phyloP scores from a whole-genome alignment of 805 yeast genomes.

The Candida ovalis region DNA sequence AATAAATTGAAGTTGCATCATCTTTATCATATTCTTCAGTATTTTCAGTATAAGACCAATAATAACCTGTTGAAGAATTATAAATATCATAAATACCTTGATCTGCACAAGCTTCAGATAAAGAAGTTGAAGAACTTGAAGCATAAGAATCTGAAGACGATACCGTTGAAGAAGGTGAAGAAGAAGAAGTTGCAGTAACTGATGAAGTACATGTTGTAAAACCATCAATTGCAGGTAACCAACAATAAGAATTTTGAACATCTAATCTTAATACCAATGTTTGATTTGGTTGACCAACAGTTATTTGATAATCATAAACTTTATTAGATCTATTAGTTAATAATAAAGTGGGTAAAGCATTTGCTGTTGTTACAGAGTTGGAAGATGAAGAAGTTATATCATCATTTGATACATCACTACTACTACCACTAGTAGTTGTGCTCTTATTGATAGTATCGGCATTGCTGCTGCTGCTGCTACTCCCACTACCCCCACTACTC shows the following conservation, averaged over 20 bases:
- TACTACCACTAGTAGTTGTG: too few relatives aligned
- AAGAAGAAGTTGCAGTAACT: not conserved
- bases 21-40: not conserved
- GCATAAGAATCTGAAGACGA: constrained; percentile 2
- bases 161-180: not conserved
- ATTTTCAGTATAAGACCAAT: constrained; percentile 4
- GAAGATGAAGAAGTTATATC: not conserved
- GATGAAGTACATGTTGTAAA: constrained; percentile 20
- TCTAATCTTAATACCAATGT: constrained; percentile 27
- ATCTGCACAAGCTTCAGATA: constrained; percentile 18
- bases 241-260: constrained; percentile 24
- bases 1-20: constrained; percentile 13
- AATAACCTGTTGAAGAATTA: constrained; percentile 18
- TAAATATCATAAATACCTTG: constrained; percentile 23
- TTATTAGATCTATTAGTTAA: constrained; percentile 9
- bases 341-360: constrained; percentile 17
- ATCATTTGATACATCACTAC: too few relatives aligned
- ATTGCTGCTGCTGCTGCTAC: too few relatives aligned
- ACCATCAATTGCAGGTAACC: constrained; percentile 27
- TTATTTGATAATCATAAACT: constrained; percentile 23
- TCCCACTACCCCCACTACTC: too few relatives aligned
- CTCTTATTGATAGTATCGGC: too few relatives aligned
- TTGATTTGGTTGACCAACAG: constrained; percentile 26
- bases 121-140: not conserved
- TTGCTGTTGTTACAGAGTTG: not conserved